A percentile compares a stretch with the other conserved stretches of the same genome.
phyloP scores from a whole-genome alignment of 148 eudicot genomes.

The Silene uniflora region DNA sequence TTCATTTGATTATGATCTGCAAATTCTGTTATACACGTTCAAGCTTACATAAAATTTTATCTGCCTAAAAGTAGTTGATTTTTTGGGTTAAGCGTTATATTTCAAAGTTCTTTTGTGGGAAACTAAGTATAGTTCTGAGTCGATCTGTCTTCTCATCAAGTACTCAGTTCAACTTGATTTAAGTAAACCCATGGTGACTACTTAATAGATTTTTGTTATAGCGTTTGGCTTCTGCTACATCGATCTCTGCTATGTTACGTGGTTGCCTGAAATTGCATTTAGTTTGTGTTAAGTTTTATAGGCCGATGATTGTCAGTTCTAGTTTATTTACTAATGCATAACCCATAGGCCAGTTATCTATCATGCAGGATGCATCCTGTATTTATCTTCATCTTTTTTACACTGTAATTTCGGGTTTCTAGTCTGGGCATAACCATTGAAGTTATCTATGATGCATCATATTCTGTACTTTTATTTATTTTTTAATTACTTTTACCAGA shows the following conservation, averaged over 20 bases:
- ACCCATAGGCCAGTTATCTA: not conserved
- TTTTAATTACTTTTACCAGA: conserved; percentile 37
- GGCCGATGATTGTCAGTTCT: not conserved
- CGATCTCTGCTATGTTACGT: not conserved
- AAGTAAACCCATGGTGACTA: not conserved
- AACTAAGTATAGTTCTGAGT: not conserved
- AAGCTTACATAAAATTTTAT: not conserved
- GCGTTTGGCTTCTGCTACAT: not conserved
- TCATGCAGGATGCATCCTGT: not conserved
- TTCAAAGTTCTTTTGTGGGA: not conserved
- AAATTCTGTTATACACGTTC: not conserved
- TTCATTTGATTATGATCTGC: not conserved
- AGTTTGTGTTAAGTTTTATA: not conserved
- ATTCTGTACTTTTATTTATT: not conserved
- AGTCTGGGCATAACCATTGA: not conserved
- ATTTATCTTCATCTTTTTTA: not conserved
- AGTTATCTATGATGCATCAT: conserved; percentile 6
- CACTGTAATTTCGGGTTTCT: not conserved
- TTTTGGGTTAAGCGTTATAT: not conserved
- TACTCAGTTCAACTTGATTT: conserved; percentile 1
- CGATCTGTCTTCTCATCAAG: not conserved
- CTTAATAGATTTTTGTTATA: not conserved
- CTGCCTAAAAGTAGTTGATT: not conserved
- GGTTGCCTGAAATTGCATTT: not conserved
- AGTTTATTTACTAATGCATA: not conserved